Base-by-base conservation (phyloP, 2,329 filamentous ascomycete species). In the Penicillium sp. region DNA sequence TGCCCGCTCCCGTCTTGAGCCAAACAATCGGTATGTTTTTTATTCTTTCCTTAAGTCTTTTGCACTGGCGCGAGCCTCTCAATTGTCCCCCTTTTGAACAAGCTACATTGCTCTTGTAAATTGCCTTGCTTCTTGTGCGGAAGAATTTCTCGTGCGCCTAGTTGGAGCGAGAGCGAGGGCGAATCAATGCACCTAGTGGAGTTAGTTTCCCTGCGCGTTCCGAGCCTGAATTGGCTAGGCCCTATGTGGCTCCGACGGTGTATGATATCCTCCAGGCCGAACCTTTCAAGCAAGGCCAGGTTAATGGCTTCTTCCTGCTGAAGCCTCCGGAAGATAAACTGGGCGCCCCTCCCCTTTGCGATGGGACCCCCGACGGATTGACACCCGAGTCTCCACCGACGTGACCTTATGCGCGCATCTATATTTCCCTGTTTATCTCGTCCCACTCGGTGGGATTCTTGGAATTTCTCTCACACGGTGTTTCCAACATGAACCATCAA, bases 101-200 rank as follows among this genome's bases (percentile, higher is more conserved):
- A 23, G 3, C 39, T 7, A 16, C 39, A 9, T 18, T 26, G 2
- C 23, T 18, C 24, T 31, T 19, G 43, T 2, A 18, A 43, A 43
- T 3, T 28, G 14, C 19, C 3, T 36, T 33, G 29, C 45, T 37
- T 48, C n/a, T 45, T 11, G 47, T 51, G 42, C 19, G 34, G 31
- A 53, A 43, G 37, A 28, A 37, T 21, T 23, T 31, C n/a, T 28
- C 10, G 5, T 28, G 5, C 6, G 37, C 21, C 37, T 18, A n/a
- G 21, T 6, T 26, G 2, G 8, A 48, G 47, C 34, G 46, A 39
- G 31, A 33, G 36, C 28, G 39, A 34, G 44, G n/a, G 18, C 51
- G 23, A 48, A 51, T 34, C 40, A 29, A 29, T 31, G n/a, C 19
- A 45, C 23, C 46, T 55, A 24, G 52, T 51, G 48, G 52, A 39